Percentiles rank a stretch among this genome's conserved stretches.
These are phyloP conservation scores for Phialophora expanda DNA, from an alignment of 2,329 filamentous ascomycete genomes.

Conservation along the genomic window DNA sequence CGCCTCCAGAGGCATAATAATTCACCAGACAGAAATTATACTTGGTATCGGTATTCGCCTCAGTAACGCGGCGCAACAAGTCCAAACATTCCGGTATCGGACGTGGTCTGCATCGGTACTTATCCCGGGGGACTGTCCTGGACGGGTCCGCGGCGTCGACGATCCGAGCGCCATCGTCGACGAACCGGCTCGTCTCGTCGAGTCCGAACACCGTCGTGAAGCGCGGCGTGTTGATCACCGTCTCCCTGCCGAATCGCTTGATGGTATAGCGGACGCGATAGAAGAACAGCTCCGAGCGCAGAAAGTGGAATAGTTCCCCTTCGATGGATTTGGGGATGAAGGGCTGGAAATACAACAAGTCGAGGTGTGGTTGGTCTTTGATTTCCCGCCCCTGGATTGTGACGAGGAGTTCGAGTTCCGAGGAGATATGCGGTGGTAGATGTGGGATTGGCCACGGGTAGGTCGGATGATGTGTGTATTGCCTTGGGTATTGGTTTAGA, in stretches of 20 bases:
- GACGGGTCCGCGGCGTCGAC: slow-evolving; percentile 39
- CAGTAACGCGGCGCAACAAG: slow-evolving; percentile 65
- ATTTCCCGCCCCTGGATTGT: slow-evolving; percentile 62
- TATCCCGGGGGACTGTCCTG: slow-evolving; percentile 49
- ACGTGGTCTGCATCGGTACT: slow-evolving; percentile 67
- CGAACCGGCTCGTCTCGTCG: slow-evolving; percentile 68
- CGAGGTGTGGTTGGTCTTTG: slow-evolving; percentile 71
- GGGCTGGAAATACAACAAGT: slow-evolving; percentile 76
- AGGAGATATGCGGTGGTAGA: slow-evolving; percentile 52
- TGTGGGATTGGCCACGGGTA: slow-evolving; percentile 61
- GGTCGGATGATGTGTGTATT: slow-evolving; percentile 52
- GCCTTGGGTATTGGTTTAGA: not conserved
- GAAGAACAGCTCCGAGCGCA: slow-evolving; percentile 73
- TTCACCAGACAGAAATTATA: slow-evolving; percentile 85
- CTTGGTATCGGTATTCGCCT: slow-evolving; percentile 67
- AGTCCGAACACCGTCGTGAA: slow-evolving; percentile 67
- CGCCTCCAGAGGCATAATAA: slow-evolving; percentile 77
- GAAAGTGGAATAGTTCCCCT: slow-evolving; percentile 69
- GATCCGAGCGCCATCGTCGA: slow-evolving; percentile 9
- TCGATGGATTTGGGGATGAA: slow-evolving; percentile 66
- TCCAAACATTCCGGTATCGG: slow-evolving; percentile 75
- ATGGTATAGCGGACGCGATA: slow-evolving; percentile 77
- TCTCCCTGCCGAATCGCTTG: slow-evolving; percentile 66
- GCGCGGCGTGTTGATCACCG: slow-evolving; percentile 66
- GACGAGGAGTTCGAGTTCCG: slow-evolving; percentile 45